A percentile compares a stretch with the other conserved stretches of the same genome.
phyloP scores from a whole-genome alignment of 441 rosid genomes.

The Gossypium trilobum region DNA sequence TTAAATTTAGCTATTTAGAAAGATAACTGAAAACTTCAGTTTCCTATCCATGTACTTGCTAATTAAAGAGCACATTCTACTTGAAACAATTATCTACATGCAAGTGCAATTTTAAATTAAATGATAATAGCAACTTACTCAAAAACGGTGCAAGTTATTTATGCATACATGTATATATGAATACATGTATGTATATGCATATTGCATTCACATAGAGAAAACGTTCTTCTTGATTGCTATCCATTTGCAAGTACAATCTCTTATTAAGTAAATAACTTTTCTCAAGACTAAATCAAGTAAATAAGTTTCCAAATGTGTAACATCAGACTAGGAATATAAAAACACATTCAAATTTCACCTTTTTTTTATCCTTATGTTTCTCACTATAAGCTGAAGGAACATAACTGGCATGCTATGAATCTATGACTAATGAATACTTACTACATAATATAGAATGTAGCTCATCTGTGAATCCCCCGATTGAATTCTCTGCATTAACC shows the following conservation, averaged over 20 bases:
- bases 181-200: neutral
- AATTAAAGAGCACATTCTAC: neutral
- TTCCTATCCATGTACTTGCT: neutral
- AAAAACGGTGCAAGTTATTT: neutral
- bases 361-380: neutral
- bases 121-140: neutral
- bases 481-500: slow-evolving; percentile 22
- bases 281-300: neutral
- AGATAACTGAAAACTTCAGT: neutral
- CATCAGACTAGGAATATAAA: neutral
- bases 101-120: neutral
- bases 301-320: neutral
- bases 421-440: slow-evolving; percentile 11
- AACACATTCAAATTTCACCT: neutral
- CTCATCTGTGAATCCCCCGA: neutral
- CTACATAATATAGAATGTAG: slow-evolving; percentile 18
- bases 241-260: slow-evolving; percentile 7
- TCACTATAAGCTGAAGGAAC: neutral
- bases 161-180: neutral
- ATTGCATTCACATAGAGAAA: neutral
- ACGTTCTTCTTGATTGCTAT: neutral
- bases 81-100: neutral
- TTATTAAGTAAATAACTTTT: neutral
- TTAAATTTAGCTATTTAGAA: neutral
- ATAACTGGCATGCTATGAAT: neutral